A percentile compares a stretch with the other conserved stretches of the same genome.
Evolutionary conservation across 2,329 filamentous ascomycete species (phyloP).

Genomic region (Pestalotiopsis sp.): DNA sequence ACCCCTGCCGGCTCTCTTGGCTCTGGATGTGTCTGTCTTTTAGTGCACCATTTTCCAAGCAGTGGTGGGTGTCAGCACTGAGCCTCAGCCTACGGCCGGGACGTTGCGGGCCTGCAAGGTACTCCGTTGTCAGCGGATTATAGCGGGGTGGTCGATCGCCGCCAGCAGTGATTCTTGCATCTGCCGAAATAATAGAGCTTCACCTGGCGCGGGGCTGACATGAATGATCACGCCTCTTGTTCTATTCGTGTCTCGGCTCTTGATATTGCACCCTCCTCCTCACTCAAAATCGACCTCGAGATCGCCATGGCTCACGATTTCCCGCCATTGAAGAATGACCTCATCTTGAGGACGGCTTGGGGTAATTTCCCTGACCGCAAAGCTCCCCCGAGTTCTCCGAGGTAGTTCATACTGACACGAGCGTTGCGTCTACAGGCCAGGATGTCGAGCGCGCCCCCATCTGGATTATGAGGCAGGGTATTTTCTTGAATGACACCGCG

Average conservation of each 20-base stretch:
- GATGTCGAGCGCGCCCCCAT: constrained; percentile 90
- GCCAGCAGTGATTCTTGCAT: neutral
- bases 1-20: neutral
- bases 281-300: neutral
- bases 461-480: constrained; percentile 99
- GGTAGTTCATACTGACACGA: neutral
- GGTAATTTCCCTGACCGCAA: constrained; percentile 55
- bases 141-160: neutral
- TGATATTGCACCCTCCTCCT: neutral
- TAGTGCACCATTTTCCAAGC: neutral
- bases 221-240: constrained; percentile 7
- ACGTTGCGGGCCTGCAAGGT: neutral
- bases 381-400: constrained; percentile 16
- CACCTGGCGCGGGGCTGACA: constrained; percentile 7
- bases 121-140: neutral
- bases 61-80: neutral
- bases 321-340: constrained; percentile 86
- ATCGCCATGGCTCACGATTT: constrained; percentile 70
- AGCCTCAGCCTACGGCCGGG: neutral
- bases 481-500: constrained; percentile 21
- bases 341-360: constrained; percentile 86
- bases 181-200: constrained; percentile 1
- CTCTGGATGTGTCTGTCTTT: neutral
- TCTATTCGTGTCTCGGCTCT: constrained; percentile 4
- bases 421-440: constrained; percentile 62